These are phyloP conservation scores for Gautieria morchelliformis DNA, from an alignment of 768 basidiomycete genomes.

Conservation along the genomic window DNA sequence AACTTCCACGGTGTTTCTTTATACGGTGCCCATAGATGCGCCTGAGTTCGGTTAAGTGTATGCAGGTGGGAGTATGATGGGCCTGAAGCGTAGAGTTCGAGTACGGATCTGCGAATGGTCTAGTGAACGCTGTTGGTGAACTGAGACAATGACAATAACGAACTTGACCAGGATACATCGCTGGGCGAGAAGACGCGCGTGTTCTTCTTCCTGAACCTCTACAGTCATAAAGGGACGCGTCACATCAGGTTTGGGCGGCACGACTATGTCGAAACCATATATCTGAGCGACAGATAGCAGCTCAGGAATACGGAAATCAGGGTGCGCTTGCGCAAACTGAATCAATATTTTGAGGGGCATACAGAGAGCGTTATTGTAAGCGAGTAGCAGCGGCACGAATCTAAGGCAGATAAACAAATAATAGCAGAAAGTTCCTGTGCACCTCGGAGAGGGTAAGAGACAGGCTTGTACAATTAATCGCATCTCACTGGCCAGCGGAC, in stretches of 20 bases:
- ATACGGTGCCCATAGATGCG: constrained; percentile 46
- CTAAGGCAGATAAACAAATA: too few species aligned
- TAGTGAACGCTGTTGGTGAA: neutral
- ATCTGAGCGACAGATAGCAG: constrained; percentile 69
- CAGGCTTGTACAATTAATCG: too few species aligned
- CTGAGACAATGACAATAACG: constrained; percentile 13
- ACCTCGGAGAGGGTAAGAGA: too few species aligned
- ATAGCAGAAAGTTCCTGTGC: too few species aligned
- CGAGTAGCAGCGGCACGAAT: too few species aligned
- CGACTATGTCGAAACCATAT: constrained; percentile 48
- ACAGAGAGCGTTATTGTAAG: neutral
- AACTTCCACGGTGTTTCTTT: constrained; percentile 75
- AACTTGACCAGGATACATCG: constrained; percentile 83
- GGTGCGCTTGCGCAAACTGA: constrained; percentile 73
- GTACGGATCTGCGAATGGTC: constrained; percentile 47
- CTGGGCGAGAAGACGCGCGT: constrained; percentile 62
- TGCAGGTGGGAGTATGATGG: constrained; percentile 65
- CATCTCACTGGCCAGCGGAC: too few species aligned
- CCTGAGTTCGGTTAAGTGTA: constrained; percentile 32
- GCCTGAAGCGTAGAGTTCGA: constrained; percentile 70
- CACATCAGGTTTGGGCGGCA: constrained; percentile 43
- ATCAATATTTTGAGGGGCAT: constrained; percentile 40
- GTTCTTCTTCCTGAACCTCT: constrained; percentile 55
- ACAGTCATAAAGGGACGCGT: constrained; percentile 69
- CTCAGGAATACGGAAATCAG: constrained; percentile 79